phyloP scores from a whole-genome alignment of 805 yeast genomes.

The Candida nanaspora region DNA sequence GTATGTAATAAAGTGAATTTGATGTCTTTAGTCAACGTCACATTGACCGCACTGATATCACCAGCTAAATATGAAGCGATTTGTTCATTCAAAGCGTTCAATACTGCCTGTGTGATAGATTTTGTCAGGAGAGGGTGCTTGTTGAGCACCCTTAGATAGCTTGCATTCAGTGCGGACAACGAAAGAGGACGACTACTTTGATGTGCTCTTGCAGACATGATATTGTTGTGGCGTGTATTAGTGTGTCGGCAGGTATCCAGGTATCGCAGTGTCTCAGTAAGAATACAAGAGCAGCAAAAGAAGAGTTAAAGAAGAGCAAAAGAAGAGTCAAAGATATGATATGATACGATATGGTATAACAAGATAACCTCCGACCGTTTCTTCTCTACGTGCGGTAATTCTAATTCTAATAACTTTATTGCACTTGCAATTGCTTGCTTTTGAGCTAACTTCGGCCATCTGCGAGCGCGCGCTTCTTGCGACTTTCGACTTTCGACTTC shows the following conservation, averaged over 20 bases:
- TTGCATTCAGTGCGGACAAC: conserved; percentile 6
- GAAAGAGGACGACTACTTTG: not conserved
- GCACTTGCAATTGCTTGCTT: too few relatives aligned
- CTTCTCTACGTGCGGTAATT: not conserved
- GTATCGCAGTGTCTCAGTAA: not conserved
- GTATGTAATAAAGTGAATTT: conserved; percentile 29
- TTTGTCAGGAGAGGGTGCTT: conserved; percentile 54
- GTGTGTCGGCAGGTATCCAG: not conserved
- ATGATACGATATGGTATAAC: not conserved
- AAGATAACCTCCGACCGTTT: not conserved
- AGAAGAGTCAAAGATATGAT: not conserved
- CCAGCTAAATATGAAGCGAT: conserved; percentile 45
- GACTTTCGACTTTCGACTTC: too few relatives aligned
- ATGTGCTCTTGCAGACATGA: not conserved
- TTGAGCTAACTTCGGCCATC: conserved; percentile 1
- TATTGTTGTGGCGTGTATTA: not conserved
- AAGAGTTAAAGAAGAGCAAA: not conserved
- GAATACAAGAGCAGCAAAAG: not conserved
- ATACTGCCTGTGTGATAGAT: conserved; percentile 45
- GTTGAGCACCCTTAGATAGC: conserved; percentile 31
- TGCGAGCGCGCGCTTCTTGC: not conserved
- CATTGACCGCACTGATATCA: conserved; percentile 26
- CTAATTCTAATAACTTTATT: too few relatives aligned
- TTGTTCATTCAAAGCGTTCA: conserved; percentile 52
- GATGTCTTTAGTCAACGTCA: conserved; percentile 9